Percentiles rank a stretch among this genome's conserved stretches.
Conservation (phyloP, 371 early-diverging fungal species). For the Mucor mucedo region DNA sequence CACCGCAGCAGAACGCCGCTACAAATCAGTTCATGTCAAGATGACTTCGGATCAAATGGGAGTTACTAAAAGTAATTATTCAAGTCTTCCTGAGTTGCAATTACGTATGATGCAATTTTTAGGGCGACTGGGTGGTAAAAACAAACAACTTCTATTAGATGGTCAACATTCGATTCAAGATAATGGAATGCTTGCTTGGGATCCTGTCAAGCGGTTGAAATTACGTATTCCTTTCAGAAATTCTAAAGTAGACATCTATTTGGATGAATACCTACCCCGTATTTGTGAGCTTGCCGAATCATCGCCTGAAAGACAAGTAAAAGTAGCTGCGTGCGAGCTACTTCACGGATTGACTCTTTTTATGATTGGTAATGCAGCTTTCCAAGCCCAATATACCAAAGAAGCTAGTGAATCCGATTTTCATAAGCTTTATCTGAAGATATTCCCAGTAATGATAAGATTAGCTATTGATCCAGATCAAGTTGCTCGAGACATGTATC, state of each 20-base stretch:
- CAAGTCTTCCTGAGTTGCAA: conserved; percentile 54
- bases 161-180: conserved; percentile 6
- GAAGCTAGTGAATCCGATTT: conserved; percentile 59
- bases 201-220: conserved; percentile 54
- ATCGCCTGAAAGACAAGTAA: conserved; percentile 76
- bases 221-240: conserved; percentile 74
- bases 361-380: conserved; percentile 78
- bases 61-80: conserved; percentile 18
- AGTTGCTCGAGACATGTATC: conserved; percentile 70
- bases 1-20: conserved; percentile 23
- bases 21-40: conserved; percentile 15
- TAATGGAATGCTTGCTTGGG: conserved; percentile 60
- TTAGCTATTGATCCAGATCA: conserved; percentile 77
- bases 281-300: conserved; percentile 77
- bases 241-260: conserved; percentile 60
- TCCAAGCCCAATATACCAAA: conserved; percentile 46
- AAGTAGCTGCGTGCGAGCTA: conserved; percentile 78
- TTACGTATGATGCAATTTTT: conserved; percentile 66
- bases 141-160: conserved; percentile 53
- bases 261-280: conserved; percentile 80
- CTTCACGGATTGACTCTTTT: conserved; percentile 72
- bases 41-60: conserved; percentile 26
- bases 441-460: conserved; percentile 75
- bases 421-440: conserved; percentile 60
- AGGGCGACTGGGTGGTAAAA: conserved; percentile 70